Evolutionary conservation across 2,329 filamentous ascomycete species (phyloP).

Genomic region (Talaromyces funiculosus): DNA sequence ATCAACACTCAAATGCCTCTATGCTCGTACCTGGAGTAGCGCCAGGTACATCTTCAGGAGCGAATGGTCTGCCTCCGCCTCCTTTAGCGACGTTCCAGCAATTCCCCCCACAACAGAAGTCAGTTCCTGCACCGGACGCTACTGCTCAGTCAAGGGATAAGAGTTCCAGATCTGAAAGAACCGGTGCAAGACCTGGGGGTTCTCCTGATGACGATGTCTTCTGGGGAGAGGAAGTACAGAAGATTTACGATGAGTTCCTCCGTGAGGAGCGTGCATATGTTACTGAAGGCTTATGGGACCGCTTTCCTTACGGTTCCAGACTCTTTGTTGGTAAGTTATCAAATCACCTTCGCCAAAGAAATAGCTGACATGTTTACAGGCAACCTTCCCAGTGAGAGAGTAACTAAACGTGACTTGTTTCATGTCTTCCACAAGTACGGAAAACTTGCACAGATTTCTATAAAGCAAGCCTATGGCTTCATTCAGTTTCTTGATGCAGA

Average conservation of each 20-base stretch:
- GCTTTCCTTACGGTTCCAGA: slow-evolving; percentile 44
- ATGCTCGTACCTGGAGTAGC: slow-evolving; percentile 28
- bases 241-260: slow-evolving; percentile 48
- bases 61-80: slow-evolving; percentile 36
- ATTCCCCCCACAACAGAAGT: background rate
- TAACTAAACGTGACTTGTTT: slow-evolving; percentile 90
- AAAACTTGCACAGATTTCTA: slow-evolving; percentile 84
- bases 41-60: slow-evolving; percentile 31
- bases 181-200: slow-evolving; percentile 20
- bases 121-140: slow-evolving; percentile 20
- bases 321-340: slow-evolving; percentile 44
- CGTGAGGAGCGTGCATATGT: slow-evolving; percentile 48
- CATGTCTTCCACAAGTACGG: slow-evolving; percentile 83
- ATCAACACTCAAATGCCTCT: slow-evolving; percentile 18
- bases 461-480: slow-evolving; percentile 95
- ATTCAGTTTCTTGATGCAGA: slow-evolving; percentile 80
- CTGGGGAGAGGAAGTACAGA: slow-evolving; percentile 45
- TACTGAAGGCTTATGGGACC: slow-evolving; percentile 49
- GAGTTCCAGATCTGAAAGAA: slow-evolving; percentile 25
- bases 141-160: slow-evolving; percentile 20
- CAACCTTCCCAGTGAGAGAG: slow-evolving; percentile 86
- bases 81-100: slow-evolving; percentile 38
- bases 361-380: slow-evolving; percentile 46
- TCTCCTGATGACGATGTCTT: slow-evolving; percentile 37
- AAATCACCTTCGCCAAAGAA: background rate